phyloP scores from a whole-genome alignment of 129 eudicot genomes.

The Centella asiatica region DNA sequence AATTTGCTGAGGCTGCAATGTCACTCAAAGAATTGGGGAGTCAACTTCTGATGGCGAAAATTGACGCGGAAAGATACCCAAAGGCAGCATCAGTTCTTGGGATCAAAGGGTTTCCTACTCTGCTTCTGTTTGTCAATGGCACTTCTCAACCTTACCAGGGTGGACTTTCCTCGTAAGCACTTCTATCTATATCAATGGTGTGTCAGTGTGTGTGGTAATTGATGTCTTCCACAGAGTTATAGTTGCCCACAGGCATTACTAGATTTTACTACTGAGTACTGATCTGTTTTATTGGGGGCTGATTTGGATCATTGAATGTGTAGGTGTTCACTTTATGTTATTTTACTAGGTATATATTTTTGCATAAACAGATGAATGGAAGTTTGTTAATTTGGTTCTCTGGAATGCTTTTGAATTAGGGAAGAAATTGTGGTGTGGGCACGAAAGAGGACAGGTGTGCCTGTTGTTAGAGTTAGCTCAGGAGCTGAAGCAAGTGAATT shows the following conservation, averaged over 20 bases:
- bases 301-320: background rate
- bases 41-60: constrained; percentile 46
- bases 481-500: constrained; percentile 53
- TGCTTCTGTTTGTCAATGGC: constrained; percentile 71
- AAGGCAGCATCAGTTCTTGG: constrained; percentile 69
- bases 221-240: background rate
- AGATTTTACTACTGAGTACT: background rate
- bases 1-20: constrained; percentile 86
- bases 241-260: background rate
- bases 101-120: constrained; percentile 83
- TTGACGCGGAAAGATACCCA: constrained; percentile 76
- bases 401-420: constrained; percentile 34
- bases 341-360: too few relatives aligned
- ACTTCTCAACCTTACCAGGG: constrained; percentile 62
- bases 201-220: background rate
- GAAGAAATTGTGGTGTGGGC: constrained; percentile 90
- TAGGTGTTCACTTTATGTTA: too few relatives aligned
- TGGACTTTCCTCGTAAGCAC: constrained; percentile 70
- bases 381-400: constrained; percentile 18
- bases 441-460: constrained; percentile 84
- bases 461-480: constrained; percentile 58
- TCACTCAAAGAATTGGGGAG: constrained; percentile 39
- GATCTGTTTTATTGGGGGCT: background rate
- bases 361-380: background rate
- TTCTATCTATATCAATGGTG: background rate